phyloP scores from a whole-genome alignment of 257 asterid species.

The Solanum appendiculatum region DNA sequence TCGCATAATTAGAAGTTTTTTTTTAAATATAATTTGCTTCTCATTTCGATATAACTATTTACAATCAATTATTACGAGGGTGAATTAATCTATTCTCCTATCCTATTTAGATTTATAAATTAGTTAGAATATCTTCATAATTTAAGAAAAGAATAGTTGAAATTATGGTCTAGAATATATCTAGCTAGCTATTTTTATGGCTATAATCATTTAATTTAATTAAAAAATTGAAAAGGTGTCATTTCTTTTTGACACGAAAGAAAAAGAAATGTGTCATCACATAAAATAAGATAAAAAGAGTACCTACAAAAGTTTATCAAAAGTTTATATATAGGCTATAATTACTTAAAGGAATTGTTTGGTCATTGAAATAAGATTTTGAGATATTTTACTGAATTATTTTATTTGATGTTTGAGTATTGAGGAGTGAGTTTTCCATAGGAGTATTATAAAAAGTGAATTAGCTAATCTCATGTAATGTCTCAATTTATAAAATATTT shows the following conservation, averaged over 20 bases:
- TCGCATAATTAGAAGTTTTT: background rate
- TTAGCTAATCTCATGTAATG: too few species aligned
- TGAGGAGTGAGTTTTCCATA: too few species aligned
- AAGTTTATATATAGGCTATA: background rate
- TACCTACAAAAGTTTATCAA: background rate
- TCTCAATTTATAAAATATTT: too few species aligned
- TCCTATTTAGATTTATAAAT: background rate
- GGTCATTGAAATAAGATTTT: background rate
- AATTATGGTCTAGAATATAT: background rate
- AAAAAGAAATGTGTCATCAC: background rate
- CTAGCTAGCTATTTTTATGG: background rate
- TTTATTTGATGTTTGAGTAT: background rate
- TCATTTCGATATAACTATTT: background rate
- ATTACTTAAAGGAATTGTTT: background rate
- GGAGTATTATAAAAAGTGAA: background rate
- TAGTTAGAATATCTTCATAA: background rate
- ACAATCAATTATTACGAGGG: background rate
- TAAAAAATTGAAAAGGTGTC: background rate
- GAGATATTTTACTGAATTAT: background rate
- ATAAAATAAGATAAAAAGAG: background rate
- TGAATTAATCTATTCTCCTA: background rate
- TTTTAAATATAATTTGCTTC: background rate
- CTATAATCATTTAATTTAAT: background rate
- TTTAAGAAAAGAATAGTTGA: background rate
- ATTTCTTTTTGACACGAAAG: background rate